Evolutionary conservation across 1,284 basidiomycete genomes (phyloP).

Genomic region (Porogramme epimiltina): DNA sequence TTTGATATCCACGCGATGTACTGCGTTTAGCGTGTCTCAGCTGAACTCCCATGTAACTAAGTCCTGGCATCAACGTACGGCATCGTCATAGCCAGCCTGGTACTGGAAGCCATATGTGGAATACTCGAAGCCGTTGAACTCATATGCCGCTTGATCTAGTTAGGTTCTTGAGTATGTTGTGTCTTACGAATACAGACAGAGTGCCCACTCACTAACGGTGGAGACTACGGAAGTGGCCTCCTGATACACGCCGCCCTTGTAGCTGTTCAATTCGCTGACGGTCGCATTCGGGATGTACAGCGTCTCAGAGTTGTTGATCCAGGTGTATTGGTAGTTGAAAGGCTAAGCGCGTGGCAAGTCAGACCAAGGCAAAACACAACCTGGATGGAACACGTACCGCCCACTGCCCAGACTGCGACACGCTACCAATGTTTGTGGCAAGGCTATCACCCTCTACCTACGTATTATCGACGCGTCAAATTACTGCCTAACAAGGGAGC

Average conservation of each 20-base stretch:
- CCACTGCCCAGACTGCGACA: conserved; percentile 50
- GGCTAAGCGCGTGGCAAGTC: background rate
- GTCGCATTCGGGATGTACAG: conserved; percentile 44
- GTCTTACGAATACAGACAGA: conserved; percentile 19
- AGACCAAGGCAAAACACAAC: background rate
- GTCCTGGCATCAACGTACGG: conserved; percentile 17
- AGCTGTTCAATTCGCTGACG: conserved; percentile 48
- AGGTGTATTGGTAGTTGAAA: conserved; percentile 37
- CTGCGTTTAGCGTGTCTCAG: conserved; percentile 32
- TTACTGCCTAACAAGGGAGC: conserved; percentile 3
- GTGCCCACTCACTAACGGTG: conserved; percentile 36
- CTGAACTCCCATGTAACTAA: background rate
- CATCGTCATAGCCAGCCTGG: conserved; percentile 32
- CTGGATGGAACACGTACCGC: conserved; percentile 32
- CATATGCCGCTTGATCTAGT: conserved; percentile 31
- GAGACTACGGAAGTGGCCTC: conserved; percentile 42
- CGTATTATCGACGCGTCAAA: conserved; percentile 20
- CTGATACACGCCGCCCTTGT: conserved; percentile 54
- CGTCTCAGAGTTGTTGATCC: conserved; percentile 27
- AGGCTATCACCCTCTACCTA: conserved; percentile 41
- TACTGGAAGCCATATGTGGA: conserved; percentile 33
- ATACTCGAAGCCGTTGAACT: conserved; percentile 24
- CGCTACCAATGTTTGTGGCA: conserved; percentile 31
- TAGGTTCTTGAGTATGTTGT: background rate
- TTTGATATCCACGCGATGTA: conserved; percentile 84